phyloP scores from a whole-genome alignment of 352 stramenopile genomes.

The Peronospora destructor region DNA sequence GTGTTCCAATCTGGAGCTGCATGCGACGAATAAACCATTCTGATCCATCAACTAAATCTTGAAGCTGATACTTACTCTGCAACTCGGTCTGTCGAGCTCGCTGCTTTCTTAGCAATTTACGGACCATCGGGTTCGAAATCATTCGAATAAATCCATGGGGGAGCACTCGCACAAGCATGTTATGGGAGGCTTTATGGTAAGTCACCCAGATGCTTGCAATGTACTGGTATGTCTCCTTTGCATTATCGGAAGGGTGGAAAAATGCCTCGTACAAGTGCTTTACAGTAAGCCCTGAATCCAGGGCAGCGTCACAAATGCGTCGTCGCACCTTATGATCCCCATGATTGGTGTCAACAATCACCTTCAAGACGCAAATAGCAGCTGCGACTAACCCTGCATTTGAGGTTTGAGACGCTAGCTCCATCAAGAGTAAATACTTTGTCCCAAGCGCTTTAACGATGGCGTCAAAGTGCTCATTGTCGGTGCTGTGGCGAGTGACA shows the following conservation, averaged over 20 bases:
- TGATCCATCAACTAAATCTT: constrained; percentile 24
- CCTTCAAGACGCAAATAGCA: constrained; percentile 56
- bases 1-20: constrained; percentile 47
- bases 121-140: constrained; percentile 47
- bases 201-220: constrained; percentile 71
- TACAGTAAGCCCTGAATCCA: constrained; percentile 55
- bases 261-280: constrained; percentile 59
- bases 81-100: constrained; percentile 33
- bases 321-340: constrained; percentile 48
- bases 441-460: constrained; percentile 59
- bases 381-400: constrained; percentile 55
- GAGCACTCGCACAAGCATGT: constrained; percentile 56
- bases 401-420: constrained; percentile 37
- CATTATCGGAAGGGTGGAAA: constrained; percentile 50
- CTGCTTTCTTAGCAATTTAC: constrained; percentile 59
- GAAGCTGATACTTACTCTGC: constrained; percentile 26
- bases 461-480: constrained; percentile 70
- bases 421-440: constrained; percentile 43
- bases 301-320: constrained; percentile 63
- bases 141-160: constrained; percentile 74
- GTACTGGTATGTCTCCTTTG: constrained; percentile 65
- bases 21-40: constrained; percentile 69
- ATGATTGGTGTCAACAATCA: constrained; percentile 69
- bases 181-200: constrained; percentile 65
- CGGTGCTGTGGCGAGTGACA: constrained; percentile 49